Percentiles rank a stretch among this genome's conserved stretches.
Conservation (phyloP, 2,329 filamentous ascomycete genomes). For the Mariannaea sp. region DNA sequence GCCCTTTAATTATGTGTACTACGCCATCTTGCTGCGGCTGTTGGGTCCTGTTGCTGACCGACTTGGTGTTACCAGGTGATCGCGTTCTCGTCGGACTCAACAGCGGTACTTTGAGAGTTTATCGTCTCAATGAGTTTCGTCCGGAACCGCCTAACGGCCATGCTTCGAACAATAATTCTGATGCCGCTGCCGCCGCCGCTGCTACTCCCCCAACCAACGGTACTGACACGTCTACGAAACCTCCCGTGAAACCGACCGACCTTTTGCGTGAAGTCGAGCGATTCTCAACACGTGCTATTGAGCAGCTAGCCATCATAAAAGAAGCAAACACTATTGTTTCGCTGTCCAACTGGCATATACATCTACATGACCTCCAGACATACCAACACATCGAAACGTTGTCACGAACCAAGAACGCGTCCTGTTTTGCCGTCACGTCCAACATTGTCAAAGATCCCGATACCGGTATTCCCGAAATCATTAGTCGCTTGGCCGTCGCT, state of each 20-base stretch:
- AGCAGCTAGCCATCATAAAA: slow-evolving; percentile 94
- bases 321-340: slow-evolving; percentile 92
- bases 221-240: slow-evolving; percentile 37
- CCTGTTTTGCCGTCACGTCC: slow-evolving; percentile 88
- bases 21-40: neutral
- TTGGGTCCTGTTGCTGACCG: slow-evolving; percentile 11
- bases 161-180: slow-evolving; percentile 34
- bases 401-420: slow-evolving; percentile 82
- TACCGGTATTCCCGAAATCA: slow-evolving; percentile 89
- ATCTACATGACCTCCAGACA: slow-evolving; percentile 84
- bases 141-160: slow-evolving; percentile 43
- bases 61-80: slow-evolving; percentile 64
- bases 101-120: slow-evolving; percentile 85
- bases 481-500: slow-evolving; percentile 87
- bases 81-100: slow-evolving; percentile 90
- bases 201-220: slow-evolving; percentile 39
- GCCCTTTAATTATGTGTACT: neutral
- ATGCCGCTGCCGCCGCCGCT: slow-evolving; percentile 32
- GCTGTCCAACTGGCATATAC: slow-evolving; percentile 86
- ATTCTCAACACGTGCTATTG: slow-evolving; percentile 87
- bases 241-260: slow-evolving; percentile 67
- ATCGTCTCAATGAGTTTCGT: slow-evolving; percentile 78
- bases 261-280: slow-evolving; percentile 90
- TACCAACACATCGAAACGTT: slow-evolving; percentile 83
- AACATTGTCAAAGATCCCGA: slow-evolving; percentile 90